Base-by-base conservation (phyloP, 768 basidiomycete species). In the Tricholoma flavovirens region DNA sequence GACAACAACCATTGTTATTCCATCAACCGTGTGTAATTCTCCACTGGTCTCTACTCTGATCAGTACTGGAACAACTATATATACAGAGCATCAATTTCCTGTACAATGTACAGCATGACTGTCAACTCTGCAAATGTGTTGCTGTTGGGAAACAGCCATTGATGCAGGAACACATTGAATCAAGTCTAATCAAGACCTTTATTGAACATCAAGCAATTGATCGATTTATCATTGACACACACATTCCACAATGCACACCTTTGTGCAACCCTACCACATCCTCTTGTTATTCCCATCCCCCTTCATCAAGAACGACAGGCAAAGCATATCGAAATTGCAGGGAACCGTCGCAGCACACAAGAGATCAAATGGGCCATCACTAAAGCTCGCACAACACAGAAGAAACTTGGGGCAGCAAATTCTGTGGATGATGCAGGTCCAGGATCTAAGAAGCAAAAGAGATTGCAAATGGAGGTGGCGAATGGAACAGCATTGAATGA, bases 41-140 rank as follows among this genome's bases (percentile, higher is more conserved):
- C 38, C 22, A n/a, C n/a, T n/a, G n/a, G n/a, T n/a, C n/a, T n/a
- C n/a, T n/a, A n/a, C n/a, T n/a, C n/a, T n/a, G n/a, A n/a, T n/a
- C n/a, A n/a, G n/a, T n/a, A n/a, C n/a, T n/a, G n/a, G n/a, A n/a
- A n/a, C n/a, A n/a, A n/a, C 17, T 26, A 26, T 26, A 26, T 26
- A 26, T 49, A 64, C 36, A 36, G 63, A 56, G 30, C 32, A 58
- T 63, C 5, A 35, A 58, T 15, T 65, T 64, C 32, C 8, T 52
- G 9, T 64, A 57, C 48, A 67, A 67, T 58, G 61, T 57, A 12
- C 65, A 66, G 48, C 65, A 66, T 24, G 59, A 66, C 49, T 66
- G 65, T 50, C 56, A n/a, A n/a, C n/a, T n/a, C 43, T 21, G 26
- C 38, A 38, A 53, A 32, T 66, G 65, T 53, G 60, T 40, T 1